Evolutionary conservation across 371 early-diverging fungal species (phyloP), one percentile per base, ranked within the genome.

Genomic region (Conidiobolus incongruus): DNA sequence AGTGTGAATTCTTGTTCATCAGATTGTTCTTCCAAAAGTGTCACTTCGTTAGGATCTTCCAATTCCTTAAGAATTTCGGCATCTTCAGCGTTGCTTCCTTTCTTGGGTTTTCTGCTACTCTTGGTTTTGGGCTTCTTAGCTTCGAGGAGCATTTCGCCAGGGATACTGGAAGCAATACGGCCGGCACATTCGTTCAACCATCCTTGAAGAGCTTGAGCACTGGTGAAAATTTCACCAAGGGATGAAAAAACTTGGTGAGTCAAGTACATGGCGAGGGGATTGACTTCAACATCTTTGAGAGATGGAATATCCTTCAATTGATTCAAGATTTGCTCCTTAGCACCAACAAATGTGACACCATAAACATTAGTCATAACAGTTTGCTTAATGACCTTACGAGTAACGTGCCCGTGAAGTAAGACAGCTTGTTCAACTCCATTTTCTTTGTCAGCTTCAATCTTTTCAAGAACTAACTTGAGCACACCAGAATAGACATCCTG

Each of bases 321-420:
- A 35, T 68, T 75, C 22, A 64, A 63, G 48, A 96, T 89, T 60
- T 96, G 95, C 11, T 68, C 66, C 35, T 79, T 67, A 10, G 97
- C 97, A 32, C 98, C 98, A 24, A 91, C 62, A 48, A 88, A 79
- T 2, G 98, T 95, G 29, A 97, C 96, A 44, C 98, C 98, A 40
- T 97, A 97, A 8, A 93, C 92, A 55, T 87, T 90, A 29, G 98
- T 97, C 98, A 97, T 97, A 40, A 97, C 96, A 0, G 96, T 92
- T 52, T 97, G 95, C 63, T 97, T 97, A 46, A 97, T 91, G 10
- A 94, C 72, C 62, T 93, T 92, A 46, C 97, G 81, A 31, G 70
- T 79, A 33, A 96, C 62, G 53, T 69, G 74, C 49, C 73, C 77
- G 15, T 57, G 38, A 19, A 83, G 56, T 2, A 70, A 45, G 47